Evolutionary conservation across 2,329 filamentous ascomycete species (phyloP).

Genomic region (Monosporascus ibericus): DNA sequence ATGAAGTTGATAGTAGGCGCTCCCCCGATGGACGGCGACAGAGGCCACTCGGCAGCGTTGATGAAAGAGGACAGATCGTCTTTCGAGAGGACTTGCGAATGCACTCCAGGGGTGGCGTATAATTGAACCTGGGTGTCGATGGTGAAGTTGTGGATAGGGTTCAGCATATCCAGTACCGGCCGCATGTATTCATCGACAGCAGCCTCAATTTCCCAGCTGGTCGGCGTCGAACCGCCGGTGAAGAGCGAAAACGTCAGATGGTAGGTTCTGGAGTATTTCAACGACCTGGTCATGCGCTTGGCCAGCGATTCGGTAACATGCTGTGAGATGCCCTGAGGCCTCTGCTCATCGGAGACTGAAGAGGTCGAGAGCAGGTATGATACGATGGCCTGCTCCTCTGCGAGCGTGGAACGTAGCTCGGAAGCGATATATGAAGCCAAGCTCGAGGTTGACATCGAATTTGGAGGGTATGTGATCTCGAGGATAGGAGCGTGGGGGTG

Average conservation of each 20-base stretch:
- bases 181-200: constrained; percentile 76
- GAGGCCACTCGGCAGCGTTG: constrained; percentile 95
- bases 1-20: constrained; percentile 96
- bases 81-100: constrained; percentile 63
- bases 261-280: constrained; percentile 90
- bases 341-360: constrained; percentile 42
- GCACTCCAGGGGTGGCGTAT: constrained; percentile 68
- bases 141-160: constrained; percentile 87
- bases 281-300: constrained; percentile 72
- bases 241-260: constrained; percentile 96
- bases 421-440: constrained; percentile 73
- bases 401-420: constrained; percentile 71
- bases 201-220: constrained; percentile 83
- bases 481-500: constrained; percentile 65
- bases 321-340: constrained; percentile 40
- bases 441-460: constrained; percentile 60
- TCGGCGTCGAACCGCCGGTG: constrained; percentile 69
- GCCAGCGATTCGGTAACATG: constrained; percentile 50
- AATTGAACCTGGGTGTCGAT: constrained; percentile 95
- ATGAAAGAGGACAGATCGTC: constrained; percentile 91
- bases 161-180: constrained; percentile 73
- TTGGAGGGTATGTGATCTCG: constrained; percentile 70
- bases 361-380: constrained; percentile 63
- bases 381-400: constrained; percentile 83
- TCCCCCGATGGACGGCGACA: constrained; percentile 87